These are phyloP conservation scores for Digitaria exilis DNA, from an alignment of 202 grass and related monocot species.

Conservation along the genomic window DNA sequence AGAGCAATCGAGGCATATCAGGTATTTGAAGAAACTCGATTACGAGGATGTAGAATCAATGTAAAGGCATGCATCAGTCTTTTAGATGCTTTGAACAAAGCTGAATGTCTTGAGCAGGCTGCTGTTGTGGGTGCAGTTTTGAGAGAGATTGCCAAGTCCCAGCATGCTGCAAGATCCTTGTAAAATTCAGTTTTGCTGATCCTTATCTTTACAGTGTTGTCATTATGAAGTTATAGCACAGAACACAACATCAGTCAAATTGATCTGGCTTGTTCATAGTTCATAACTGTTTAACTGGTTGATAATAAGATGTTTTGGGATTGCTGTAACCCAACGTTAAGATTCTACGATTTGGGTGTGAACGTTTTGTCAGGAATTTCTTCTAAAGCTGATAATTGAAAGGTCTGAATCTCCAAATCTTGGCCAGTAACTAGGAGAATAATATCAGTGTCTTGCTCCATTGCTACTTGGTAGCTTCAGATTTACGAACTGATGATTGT, in stretches of 20 bases:
- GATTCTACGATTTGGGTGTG: not conserved
- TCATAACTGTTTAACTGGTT: not conserved
- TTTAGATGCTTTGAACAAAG: slow-evolving; percentile 84
- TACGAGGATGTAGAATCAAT: slow-evolving; percentile 80
- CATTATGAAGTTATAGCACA: not conserved
- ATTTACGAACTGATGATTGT: not conserved
- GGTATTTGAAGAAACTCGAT: slow-evolving; percentile 82
- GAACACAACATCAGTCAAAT: slow-evolving; percentile 1
- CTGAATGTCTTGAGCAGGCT: slow-evolving; percentile 86
- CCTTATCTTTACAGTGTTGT: not conserved
- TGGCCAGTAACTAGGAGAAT: not conserved
- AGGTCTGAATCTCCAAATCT: slow-evolving; percentile 2
- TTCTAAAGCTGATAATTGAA: not conserved
- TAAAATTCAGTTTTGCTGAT: slow-evolving; percentile 44
- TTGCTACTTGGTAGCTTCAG: slow-evolving; percentile 14
- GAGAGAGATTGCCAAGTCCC: slow-evolving; percentile 94
- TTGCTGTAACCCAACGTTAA: not conserved
- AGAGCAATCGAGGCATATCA: slow-evolving; percentile 77
- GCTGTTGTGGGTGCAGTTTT: slow-evolving; percentile 93
- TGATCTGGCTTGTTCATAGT: slow-evolving; percentile 16
- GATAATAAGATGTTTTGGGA: slow-evolving; percentile 4
- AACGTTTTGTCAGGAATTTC: slow-evolving; percentile 10
- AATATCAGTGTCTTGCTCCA: not conserved
- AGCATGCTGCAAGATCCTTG: slow-evolving; percentile 75
- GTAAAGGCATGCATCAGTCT: slow-evolving; percentile 84